phyloP scores from a whole-genome alignment of 805 yeast species.

The Candida incommunis region DNA sequence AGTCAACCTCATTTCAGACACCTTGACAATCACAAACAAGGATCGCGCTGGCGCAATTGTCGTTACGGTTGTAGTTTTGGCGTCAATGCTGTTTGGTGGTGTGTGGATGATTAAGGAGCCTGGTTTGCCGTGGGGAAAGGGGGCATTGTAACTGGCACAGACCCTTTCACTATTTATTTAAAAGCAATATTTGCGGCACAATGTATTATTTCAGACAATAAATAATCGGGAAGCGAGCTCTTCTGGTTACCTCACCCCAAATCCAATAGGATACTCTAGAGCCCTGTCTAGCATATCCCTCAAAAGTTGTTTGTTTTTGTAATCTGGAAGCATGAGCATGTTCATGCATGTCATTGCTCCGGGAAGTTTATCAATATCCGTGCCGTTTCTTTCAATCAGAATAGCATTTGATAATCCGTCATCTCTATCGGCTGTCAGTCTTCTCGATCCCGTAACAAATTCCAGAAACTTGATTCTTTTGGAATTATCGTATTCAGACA shows the following conservation, averaged over 20 bases:
- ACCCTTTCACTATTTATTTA: too few relatives aligned
- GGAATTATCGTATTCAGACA: constrained; percentile 28
- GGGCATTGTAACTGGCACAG: not conserved
- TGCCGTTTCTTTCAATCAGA: constrained; percentile 1
- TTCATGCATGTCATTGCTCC: not conserved
- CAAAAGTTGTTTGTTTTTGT: not conserved
- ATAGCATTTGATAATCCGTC: constrained; percentile 26
- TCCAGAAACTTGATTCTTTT: not conserved
- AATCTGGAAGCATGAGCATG: not conserved
- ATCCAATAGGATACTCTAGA: not conserved
- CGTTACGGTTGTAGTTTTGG: constrained; percentile 61
- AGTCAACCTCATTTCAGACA: constrained; percentile 11
- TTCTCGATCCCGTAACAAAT: not conserved
- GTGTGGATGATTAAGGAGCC: constrained; percentile 49
- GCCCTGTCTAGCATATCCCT: not conserved
- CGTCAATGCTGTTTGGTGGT: constrained; percentile 46
- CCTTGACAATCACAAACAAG: constrained; percentile 32
- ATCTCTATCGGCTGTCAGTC: constrained; percentile 24
- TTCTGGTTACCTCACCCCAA: not conserved
- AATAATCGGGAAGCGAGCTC: too few relatives aligned
- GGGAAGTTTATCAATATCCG: constrained; percentile 7
- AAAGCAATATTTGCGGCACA: too few relatives aligned
- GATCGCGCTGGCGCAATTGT: constrained; percentile 88
- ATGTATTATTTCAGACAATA: too few relatives aligned
- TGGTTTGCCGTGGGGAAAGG: not conserved